A percentile compares a stretch with the other conserved stretches of the same genome.
These are phyloP conservation scores for Fusarium newnesense DNA, from an alignment of 2,329 filamentous ascomycete genomes.

Conservation along the genomic window DNA sequence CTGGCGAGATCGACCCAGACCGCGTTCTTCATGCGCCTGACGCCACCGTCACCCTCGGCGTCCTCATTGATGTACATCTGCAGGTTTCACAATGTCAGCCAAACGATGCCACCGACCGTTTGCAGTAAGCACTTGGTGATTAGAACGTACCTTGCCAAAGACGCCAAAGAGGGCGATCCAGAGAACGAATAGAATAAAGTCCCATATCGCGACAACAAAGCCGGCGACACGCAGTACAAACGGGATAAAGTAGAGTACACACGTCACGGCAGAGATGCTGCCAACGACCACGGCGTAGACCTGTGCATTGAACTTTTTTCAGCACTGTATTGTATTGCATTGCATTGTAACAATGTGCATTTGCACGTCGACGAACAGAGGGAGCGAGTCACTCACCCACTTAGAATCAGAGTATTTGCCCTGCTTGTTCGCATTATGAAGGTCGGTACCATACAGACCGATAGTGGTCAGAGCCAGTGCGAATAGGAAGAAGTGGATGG, in stretches of 20 bases:
- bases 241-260: slow-evolving; percentile 73
- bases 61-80: slow-evolving; percentile 78
- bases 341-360: neutral
- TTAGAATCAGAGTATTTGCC: slow-evolving; percentile 67
- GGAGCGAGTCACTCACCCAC: slow-evolving; percentile 66
- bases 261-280: slow-evolving; percentile 71
- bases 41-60: slow-evolving; percentile 68
- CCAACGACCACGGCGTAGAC: slow-evolving; percentile 79
- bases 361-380: neutral
- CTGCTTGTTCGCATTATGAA: slow-evolving; percentile 63
- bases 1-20: slow-evolving; percentile 85
- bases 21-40: slow-evolving; percentile 84
- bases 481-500: slow-evolving; percentile 80
- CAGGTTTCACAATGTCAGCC: slow-evolving; percentile 18
- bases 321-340: slow-evolving; percentile 3
- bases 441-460: slow-evolving; percentile 80
- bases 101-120: slow-evolving; percentile 13
- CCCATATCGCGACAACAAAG: slow-evolving; percentile 71
- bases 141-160: slow-evolving; percentile 70
- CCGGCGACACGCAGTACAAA: slow-evolving; percentile 64
- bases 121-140: neutral
- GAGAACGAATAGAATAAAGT: slow-evolving; percentile 77
- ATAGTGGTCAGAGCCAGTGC: slow-evolving; percentile 79
- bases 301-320: slow-evolving; percentile 48
- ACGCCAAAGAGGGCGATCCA: slow-evolving; percentile 86